Evolutionary conservation across 2,329 filamentous ascomycete species (phyloP).

Genomic region (Oidium heveae): DNA sequence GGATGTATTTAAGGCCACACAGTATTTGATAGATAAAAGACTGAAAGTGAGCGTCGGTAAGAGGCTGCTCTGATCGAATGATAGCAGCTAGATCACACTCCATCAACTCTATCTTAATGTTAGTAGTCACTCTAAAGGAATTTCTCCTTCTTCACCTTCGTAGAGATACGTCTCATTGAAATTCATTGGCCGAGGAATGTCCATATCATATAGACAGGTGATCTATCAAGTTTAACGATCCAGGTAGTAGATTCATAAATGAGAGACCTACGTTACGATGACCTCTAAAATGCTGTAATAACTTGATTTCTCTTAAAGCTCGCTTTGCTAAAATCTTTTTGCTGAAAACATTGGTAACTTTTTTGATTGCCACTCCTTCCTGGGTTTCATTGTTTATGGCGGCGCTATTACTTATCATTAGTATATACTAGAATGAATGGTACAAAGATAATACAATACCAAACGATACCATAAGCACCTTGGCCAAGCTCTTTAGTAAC

Average conservation of each 20-base stretch:
- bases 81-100: constrained; percentile 96
- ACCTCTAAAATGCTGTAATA: constrained; percentile 88
- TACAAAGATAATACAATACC: constrained; percentile 28
- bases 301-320: constrained; percentile 91
- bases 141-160: constrained; percentile 38
- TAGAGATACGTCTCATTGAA: constrained; percentile 99
- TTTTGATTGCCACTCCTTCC: constrained; percentile 95
- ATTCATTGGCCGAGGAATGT: constrained; percentile 87
- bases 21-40: constrained; percentile 99
- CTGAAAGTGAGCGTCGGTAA: constrained; percentile 97
- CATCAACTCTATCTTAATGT: constrained; percentile 55
- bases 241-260: no score
- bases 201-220: constrained; percentile 98
- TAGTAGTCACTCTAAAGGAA: constrained; percentile 3
- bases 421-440: constrained; percentile 1
- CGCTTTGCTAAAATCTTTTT: constrained; percentile 99
- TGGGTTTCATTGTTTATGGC: constrained; percentile 75
- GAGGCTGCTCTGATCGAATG: constrained; percentile 83
- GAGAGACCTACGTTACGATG: constrained; percentile 47
- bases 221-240: constrained; percentile 36
- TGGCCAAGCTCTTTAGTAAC: constrained; percentile 97
- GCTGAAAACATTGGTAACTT: constrained; percentile 99
- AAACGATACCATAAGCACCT: constrained; percentile 96
- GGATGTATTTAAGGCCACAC: constrained; percentile 95
- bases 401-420: constrained; percentile 31